Evolutionary conservation across 495 filamentous ascomycete species (phyloP).

Genomic region (Penicillium angulare): DNA sequence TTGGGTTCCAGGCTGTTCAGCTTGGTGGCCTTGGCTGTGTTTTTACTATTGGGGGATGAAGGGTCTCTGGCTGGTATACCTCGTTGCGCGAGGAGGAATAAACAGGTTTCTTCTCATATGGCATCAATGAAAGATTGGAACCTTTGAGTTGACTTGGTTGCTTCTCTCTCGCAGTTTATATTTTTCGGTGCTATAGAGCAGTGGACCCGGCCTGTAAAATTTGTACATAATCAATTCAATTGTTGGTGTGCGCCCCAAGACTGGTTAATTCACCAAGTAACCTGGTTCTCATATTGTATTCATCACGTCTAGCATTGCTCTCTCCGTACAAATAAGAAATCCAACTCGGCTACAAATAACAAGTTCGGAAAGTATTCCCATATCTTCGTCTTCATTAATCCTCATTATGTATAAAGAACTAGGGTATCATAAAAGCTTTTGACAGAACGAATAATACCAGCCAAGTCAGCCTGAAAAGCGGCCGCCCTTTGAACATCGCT

Average conservation of each 20-base stretch:
- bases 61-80: not conserved
- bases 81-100: not conserved
- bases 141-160: not conserved
- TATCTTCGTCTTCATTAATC: too few species aligned
- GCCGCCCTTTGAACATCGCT: not conserved
- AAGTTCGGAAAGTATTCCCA: too few species aligned
- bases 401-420: slow-evolving; percentile 1
- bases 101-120: not conserved
- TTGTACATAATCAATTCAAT: slow-evolving; percentile 28
- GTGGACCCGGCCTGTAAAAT: slow-evolving; percentile 6
- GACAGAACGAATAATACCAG: not conserved
- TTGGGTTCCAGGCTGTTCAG: slow-evolving; percentile 6
- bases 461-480: not conserved
- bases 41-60: slow-evolving; percentile 9
- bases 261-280: too few species aligned
- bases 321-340: too few species aligned
- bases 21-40: slow-evolving; percentile 11
- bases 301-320: not conserved
- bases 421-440: slow-evolving; percentile 10
- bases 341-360: too few species aligned
- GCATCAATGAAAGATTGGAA: too few species aligned
- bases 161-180: not conserved
- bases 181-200: not conserved
- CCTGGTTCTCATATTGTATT: not conserved
- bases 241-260: too few species aligned